phyloP scores from a whole-genome alignment of 345 rosid species.

The Brassica rapa region DNA sequence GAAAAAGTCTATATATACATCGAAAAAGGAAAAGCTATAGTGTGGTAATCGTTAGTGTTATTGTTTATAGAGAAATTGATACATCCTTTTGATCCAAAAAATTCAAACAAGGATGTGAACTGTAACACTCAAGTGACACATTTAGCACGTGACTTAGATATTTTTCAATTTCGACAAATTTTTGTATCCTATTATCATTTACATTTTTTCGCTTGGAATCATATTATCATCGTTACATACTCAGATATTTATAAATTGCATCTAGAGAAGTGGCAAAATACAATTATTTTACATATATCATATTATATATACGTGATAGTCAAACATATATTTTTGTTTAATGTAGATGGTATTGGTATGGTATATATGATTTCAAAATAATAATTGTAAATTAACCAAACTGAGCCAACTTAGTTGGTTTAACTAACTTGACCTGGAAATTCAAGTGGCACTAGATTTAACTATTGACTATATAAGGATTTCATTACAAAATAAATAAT shows the following conservation, averaged over 20 bases:
- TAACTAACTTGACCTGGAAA: constrained; percentile 34
- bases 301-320: not conserved
- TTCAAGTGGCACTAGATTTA: constrained; percentile 1
- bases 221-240: not conserved
- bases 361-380: not conserved
- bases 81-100: not conserved
- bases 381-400: constrained; percentile 11
- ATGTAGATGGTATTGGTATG: not conserved
- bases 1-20: not conserved
- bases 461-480: constrained; percentile 1
- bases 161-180: constrained; percentile 1
- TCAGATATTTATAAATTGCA: not conserved
- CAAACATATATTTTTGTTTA: not conserved
- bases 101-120: constrained; percentile 12
- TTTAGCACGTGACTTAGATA: constrained; percentile 25
- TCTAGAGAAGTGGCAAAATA: not conserved
- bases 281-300: not conserved
- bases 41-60: not conserved
- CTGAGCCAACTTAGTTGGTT: constrained; percentile 23
- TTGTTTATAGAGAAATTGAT: not conserved
- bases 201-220: not conserved
- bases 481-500: not conserved
- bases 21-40: not conserved
- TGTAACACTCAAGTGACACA: constrained; percentile 18
- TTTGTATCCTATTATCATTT: not conserved